phyloP scores from a whole-genome alignment of 495 filamentous ascomycete species.

The Xylaria flabelliformis region DNA sequence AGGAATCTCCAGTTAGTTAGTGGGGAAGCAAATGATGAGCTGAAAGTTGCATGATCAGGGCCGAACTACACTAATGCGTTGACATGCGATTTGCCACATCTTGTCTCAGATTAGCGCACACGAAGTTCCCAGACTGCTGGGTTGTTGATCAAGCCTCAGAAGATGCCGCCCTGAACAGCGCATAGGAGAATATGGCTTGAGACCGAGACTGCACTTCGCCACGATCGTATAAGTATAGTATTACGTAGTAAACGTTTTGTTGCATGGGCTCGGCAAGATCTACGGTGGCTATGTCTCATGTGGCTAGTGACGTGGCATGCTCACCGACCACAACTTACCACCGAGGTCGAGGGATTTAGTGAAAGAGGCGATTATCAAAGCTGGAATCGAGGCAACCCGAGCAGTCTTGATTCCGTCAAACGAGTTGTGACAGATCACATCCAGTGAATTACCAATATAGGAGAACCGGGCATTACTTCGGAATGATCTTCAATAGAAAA shows the following conservation, averaged over 20 bases:
- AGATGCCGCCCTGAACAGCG: constrained; percentile 6
- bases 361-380: constrained; percentile 5
- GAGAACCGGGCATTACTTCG: constrained; percentile 28
- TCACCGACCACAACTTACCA: constrained; percentile 28
- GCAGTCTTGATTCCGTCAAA: constrained; percentile 19
- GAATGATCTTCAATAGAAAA: constrained; percentile 37
- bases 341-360: not conserved
- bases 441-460: constrained; percentile 9
- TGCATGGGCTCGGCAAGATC: constrained; percentile 7
- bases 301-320: constrained; percentile 40
- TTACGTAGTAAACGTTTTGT: not conserved
- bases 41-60: constrained; percentile 40
- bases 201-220: constrained; percentile 37
- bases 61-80: constrained; percentile 29
- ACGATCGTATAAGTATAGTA: constrained; percentile 33
- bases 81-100: constrained; percentile 21
- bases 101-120: constrained; percentile 17
- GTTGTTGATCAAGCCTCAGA: constrained; percentile 9
- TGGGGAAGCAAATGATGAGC: constrained; percentile 23
- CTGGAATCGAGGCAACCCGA: not conserved
- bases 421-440: constrained; percentile 4
- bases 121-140: constrained; percentile 18
- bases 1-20: not conserved
- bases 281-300: constrained; percentile 27
- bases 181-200: constrained; percentile 26